A percentile compares a stretch with the other conserved stretches of the same genome.
These are phyloP conservation scores for Fraxinus cuspidata DNA, from an alignment of 257 asterid genomes.

Conservation along the genomic window DNA sequence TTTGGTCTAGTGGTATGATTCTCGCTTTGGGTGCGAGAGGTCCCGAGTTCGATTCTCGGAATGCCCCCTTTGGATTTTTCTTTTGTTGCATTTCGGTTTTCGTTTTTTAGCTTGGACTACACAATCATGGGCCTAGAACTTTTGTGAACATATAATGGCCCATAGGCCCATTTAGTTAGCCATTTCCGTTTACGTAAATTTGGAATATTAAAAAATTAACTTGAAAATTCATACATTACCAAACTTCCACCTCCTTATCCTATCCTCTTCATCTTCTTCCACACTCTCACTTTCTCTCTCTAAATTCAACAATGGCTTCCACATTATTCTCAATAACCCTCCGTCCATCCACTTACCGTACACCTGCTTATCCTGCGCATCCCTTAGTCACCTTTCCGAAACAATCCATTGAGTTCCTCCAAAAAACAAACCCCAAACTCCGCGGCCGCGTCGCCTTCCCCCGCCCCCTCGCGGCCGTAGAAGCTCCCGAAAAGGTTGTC, in stretches of 20 bases:
- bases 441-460: conserved; percentile 48
- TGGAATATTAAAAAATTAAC: no score
- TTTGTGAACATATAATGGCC: no score
- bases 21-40: conserved; percentile 56
- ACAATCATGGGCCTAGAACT: no score
- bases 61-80: conserved; percentile 31
- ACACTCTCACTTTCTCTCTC: conserved; percentile 3
- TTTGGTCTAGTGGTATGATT: conserved; percentile 60
- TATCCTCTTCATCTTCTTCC: background rate
- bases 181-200: no score
- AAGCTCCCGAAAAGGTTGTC: conserved; percentile 84
- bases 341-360: conserved; percentile 39
- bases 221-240: background rate
- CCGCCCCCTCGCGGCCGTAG: conserved; percentile 74
- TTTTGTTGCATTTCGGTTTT: no score
- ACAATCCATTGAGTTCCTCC: conserved; percentile 40
- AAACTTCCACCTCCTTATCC: conserved; percentile 23
- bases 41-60: conserved; percentile 51
- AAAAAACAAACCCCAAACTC: conserved; percentile 32
- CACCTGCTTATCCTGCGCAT: conserved; percentile 28
- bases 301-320: conserved; percentile 56
- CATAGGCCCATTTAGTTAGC: no score
- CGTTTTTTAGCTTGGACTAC: no score
- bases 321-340: conserved; percentile 53
- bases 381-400: conserved; percentile 36